Base-by-base conservation (phyloP, 2,329 filamentous ascomycete species). In the Apiospora kogelbergensis region DNA sequence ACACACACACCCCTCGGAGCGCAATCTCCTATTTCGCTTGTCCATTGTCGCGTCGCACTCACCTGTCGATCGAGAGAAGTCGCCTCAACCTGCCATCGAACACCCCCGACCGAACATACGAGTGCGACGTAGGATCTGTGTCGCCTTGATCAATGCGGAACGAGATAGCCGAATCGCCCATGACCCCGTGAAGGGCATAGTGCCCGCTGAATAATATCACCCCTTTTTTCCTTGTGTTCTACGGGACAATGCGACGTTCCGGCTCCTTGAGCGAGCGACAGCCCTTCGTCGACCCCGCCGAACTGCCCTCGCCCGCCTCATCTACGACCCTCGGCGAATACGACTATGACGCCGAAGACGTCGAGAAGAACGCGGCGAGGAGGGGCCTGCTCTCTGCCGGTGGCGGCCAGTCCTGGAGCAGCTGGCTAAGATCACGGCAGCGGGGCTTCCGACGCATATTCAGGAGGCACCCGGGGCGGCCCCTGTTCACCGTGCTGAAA, bases 401-500 rank as follows among this genome's bases (percentile, higher is more conserved):
- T 5, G 53, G 53, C 20, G 53, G 53, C 17, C 53, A 60, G 53
- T 22, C 53, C 26, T 60, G 53, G 53, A 60, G 26, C 10, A 60
- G 69, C 3, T 72, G 71, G 72, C 69, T 69, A 57, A 60, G 69
- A 40, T 68, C 73, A 44, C 68, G 71, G 15, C 70, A 69, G 22
- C 72, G 73, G 42, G 70, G 69, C 37, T 45, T 75, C 26, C 71
- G 73, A n/a, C 71, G 73, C 13, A 71, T 72, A 33, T 30, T 72
- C n/a, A 70, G 71, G 26, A 71, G 73, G 40, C 71, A 72, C 15
- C 72, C 70, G 5, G 40, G 66, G 44, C 44, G 40, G 30, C 65
- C 72, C 22, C 45, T 70, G 1, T 26, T 71, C 10, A 46, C 67
- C 20, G 42, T 74, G 3, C 41, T 78, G 40, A 76, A 75, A 45